Conservation (phyloP, 2,329 filamentous ascomycete species). For the Colletotrichum tofieldiae region DNA sequence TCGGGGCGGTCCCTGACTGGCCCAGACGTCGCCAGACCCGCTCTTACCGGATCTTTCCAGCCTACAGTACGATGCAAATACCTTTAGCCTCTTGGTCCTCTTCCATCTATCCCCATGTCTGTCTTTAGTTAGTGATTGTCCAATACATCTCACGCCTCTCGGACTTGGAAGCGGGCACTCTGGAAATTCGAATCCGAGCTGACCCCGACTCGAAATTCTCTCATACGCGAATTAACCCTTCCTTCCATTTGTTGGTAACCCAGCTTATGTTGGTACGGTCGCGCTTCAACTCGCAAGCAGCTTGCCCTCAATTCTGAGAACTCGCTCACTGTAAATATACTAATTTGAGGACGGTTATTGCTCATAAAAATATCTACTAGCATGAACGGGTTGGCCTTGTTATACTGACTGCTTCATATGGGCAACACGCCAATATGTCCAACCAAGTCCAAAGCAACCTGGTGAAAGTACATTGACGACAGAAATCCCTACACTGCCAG, state of each 20-base stretch:
- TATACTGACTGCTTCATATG: not conserved
- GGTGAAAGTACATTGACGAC: not conserved
- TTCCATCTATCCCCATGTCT: not conserved
- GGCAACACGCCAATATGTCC: not conserved
- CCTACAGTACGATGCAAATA: not conserved
- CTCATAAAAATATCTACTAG: not conserved
- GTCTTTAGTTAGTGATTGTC: not conserved
- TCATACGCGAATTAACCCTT: no score
- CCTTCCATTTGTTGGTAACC: not conserved
- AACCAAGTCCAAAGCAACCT: not conserved
- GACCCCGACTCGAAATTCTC: not conserved
- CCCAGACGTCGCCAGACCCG: not conserved
- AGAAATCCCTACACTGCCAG: not conserved
- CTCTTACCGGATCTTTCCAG: conserved; percentile 1
- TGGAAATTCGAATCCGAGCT: not conserved
- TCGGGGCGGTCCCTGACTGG: conserved; percentile 26
- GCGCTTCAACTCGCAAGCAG: not conserved
- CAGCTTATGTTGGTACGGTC: not conserved
- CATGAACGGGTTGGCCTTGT: not conserved
- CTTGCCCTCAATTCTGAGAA: not conserved
- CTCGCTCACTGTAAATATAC: not conserved
- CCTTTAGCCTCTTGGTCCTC: not conserved
- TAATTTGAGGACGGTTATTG: not conserved
- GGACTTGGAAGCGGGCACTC: not conserved
- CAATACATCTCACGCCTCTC: not conserved